A percentile compares a stretch with the other conserved stretches of the same genome.
These are phyloP conservation scores for Paraleonurus japonicus DNA, from an alignment of 257 asterid species.

Conservation along the genomic window DNA sequence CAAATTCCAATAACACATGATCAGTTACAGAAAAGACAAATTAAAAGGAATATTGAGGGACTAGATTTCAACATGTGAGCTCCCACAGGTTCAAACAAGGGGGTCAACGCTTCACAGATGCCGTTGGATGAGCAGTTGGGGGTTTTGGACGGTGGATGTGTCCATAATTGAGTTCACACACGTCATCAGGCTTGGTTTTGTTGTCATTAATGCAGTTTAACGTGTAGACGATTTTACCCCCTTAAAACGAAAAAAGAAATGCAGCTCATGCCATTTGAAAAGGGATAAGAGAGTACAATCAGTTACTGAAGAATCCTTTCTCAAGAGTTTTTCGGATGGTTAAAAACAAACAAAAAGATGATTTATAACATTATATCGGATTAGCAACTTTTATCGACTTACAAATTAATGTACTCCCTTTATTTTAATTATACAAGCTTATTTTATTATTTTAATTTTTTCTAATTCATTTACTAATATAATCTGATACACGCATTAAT, in stretches of 20 bases:
- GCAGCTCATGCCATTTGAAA: slow-evolving; percentile 3
- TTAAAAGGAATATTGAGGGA: neutral
- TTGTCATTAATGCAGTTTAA: neutral
- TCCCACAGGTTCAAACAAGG: slow-evolving; percentile 16
- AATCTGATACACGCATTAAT: no score
- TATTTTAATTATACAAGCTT: no score
- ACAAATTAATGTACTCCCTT: no score
- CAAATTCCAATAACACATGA: neutral
- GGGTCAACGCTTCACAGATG: slow-evolving; percentile 22
- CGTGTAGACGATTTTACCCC: slow-evolving; percentile 12
- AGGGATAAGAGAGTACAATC: slow-evolving; percentile 12
- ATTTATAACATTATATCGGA: no score
- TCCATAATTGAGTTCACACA: slow-evolving; percentile 30
- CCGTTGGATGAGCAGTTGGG: slow-evolving; percentile 35
- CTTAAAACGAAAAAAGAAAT: neutral
- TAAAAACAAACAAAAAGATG: no score
- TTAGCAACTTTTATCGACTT: no score
- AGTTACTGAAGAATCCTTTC: neutral
- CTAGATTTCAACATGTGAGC: slow-evolving; percentile 24
- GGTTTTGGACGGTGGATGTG: slow-evolving; percentile 36
- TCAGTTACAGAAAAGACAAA: neutral
- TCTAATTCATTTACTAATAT: no score
- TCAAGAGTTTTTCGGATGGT: neutral
- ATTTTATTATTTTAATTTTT: no score
- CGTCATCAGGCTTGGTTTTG: neutral